phyloP scores from a whole-genome alignment of 371 early-diverging fungal genomes.

The Mortierella sp. region DNA sequence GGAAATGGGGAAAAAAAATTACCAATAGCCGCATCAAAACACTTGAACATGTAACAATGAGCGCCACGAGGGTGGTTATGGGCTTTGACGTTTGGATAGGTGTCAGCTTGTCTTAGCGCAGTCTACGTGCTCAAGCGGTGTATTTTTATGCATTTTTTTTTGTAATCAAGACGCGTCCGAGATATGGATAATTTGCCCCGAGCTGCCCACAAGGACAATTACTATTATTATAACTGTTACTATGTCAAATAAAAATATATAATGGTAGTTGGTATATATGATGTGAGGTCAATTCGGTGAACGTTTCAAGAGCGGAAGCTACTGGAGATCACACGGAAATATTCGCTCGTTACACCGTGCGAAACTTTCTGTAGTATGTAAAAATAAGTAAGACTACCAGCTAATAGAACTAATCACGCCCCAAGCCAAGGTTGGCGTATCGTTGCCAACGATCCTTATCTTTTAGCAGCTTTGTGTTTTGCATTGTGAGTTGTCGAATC shows the following conservation, averaged over 20 bases:
- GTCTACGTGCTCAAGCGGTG: background rate
- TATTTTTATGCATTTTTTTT: background rate
- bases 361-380: no score
- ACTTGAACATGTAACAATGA: background rate
- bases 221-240: background rate
- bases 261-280: no score
- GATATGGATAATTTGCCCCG: background rate
- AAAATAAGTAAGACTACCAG: no score
- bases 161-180: background rate
- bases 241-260: no score
- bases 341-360: no score
- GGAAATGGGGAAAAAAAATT: background rate
- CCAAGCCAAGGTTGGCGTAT: constrained; percentile 40
- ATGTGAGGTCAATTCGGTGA: background rate
- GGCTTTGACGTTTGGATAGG: background rate
- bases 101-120: no score
- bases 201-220: background rate
- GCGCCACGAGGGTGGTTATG: background rate
- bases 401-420: constrained; percentile 12
- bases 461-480: constrained; percentile 44
- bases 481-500: constrained; percentile 38
- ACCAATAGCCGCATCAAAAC: background rate
- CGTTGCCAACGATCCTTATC: constrained; percentile 47
- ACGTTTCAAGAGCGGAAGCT: background rate
- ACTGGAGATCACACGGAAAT: background rate